Base-by-base conservation (phyloP, 257 asterid species). In the Solanum corneliomulleri region DNA sequence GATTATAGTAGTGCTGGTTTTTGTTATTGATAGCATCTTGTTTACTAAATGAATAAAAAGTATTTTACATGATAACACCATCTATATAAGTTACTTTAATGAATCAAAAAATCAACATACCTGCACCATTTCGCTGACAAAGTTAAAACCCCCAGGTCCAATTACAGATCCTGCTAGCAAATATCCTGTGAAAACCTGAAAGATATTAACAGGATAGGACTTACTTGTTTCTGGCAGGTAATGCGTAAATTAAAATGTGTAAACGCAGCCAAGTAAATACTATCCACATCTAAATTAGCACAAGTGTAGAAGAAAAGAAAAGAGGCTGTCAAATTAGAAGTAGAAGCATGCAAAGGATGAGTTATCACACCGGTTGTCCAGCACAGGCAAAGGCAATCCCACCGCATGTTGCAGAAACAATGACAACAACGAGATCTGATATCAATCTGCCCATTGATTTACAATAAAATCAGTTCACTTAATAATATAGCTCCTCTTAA, bases 391-490 rank as follows among this genome's bases (percentile, higher is more conserved):
- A 95, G 86, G 95, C 96, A 88, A 95, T 94, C 56, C 98, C 98
- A 83, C 98, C 98, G 89, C 98, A 95, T 90, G 98, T 93, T 86
- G 98, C 98, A 84, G 96, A 94, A 77, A 95, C 98, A 91, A 95
- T 95, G 87, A 94, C 95, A 85, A 95, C 94, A 64, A 95, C 98
- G 39, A 95, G 92, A 93, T 95, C 98, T 29, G 98, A 94, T 89
- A 95, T 93, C 89, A 94, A 90, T 92, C 98, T 95, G 94, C 66
- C 84, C 39, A 78, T 78, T 78, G 64, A 49, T 39, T 23, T 7
- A 66, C 41, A 70, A 47, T 29, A 85, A 44, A 85, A 31, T 47
- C 83, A 49, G 87, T 71, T 71, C 44, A 47, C 37, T n/a, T 69
- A 20, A 71, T 10, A 70, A 85, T 68, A 85, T 42, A 10, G 29